These are phyloP conservation scores for Plasmodium adleri DNA, from an alignment of 169 alveolate genomes.

Conservation along the genomic window DNA sequence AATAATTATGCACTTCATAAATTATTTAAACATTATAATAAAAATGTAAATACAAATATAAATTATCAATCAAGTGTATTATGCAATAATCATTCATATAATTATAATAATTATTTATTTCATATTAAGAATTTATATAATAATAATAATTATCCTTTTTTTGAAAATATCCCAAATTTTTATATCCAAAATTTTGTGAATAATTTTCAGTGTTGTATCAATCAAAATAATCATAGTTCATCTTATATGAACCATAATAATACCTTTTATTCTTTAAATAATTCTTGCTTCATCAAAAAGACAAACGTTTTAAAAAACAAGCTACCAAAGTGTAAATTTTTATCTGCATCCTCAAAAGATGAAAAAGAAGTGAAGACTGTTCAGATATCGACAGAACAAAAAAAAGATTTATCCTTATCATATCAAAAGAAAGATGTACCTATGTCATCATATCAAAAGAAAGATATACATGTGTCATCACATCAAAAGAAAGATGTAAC, in stretches of 20 bases:
- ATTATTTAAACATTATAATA: conserved; percentile 37
- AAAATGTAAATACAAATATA: background rate
- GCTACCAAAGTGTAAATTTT: conserved; percentile 53
- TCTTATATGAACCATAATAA: too few relatives aligned
- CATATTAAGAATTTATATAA: background rate
- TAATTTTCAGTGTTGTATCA: background rate
- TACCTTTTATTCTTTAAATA: background rate
- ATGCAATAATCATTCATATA: background rate
- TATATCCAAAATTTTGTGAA: background rate
- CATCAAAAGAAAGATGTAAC: too few relatives aligned
- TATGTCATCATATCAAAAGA: too few relatives aligned
- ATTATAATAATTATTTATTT: too few relatives aligned
- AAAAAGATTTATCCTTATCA: too few relatives aligned
- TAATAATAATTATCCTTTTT: conserved; percentile 2
- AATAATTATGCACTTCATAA: conserved; percentile 6
- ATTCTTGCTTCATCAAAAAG: conserved; percentile 53
- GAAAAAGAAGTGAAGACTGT: conserved; percentile 32
- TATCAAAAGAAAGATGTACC: too few relatives aligned
- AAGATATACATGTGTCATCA: too few relatives aligned
- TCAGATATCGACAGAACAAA: conserved; percentile 1
- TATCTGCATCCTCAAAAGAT: conserved; percentile 8
- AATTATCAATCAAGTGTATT: too few relatives aligned
- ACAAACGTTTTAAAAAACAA: conserved; percentile 40
- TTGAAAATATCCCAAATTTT: background rate
- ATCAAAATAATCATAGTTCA: background rate